Conservation (phyloP, 2,329 filamentous ascomycete genomes). For the Diaporthe citrichinensis region DNA sequence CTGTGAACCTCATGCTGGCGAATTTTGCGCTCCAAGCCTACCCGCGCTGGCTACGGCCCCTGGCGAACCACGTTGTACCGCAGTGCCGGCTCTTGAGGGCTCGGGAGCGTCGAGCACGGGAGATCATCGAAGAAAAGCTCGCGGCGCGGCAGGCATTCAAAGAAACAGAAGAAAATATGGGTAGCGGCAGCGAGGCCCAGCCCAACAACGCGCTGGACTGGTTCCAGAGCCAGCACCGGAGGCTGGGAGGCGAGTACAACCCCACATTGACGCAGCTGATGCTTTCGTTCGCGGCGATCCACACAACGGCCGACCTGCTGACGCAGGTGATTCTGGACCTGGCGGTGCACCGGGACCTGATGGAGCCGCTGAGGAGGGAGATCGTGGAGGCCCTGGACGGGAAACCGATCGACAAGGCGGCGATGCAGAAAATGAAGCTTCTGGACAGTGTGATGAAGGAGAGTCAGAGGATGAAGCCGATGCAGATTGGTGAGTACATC, state of each 20-base stretch:
- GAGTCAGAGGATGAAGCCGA: slow-evolving; percentile 48
- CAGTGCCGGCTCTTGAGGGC: slow-evolving; percentile 10
- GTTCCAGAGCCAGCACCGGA: slow-evolving; percentile 53
- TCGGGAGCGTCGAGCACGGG: not conserved
- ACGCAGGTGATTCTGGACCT: slow-evolving; percentile 57
- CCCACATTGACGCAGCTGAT: slow-evolving; percentile 52
- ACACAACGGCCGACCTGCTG: slow-evolving; percentile 56
- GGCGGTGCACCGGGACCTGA: slow-evolving; percentile 54
- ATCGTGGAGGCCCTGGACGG: not conserved
- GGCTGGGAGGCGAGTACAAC: slow-evolving; percentile 49
- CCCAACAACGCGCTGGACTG: slow-evolving; percentile 50
- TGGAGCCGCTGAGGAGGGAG: slow-evolving; percentile 50
- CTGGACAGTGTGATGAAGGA: slow-evolving; percentile 60
- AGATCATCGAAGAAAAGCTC: slow-evolving; percentile 38
- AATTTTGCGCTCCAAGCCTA: not conserved
- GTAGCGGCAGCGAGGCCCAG: not conserved
- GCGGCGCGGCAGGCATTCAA: slow-evolving; percentile 51
- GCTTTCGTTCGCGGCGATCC: slow-evolving; percentile 56
- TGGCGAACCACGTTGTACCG: slow-evolving; percentile 5
- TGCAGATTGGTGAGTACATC: slow-evolving; percentile 8
- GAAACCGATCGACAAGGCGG: slow-evolving; percentile 52
- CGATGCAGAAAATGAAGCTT: slow-evolving; percentile 55
- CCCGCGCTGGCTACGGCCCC: slow-evolving; percentile 9
- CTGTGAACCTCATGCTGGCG: not conserved
- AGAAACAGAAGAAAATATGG: slow-evolving; percentile 45